phyloP scores from a whole-genome alignment of 331 rosid species.

The Ulmus americana region DNA sequence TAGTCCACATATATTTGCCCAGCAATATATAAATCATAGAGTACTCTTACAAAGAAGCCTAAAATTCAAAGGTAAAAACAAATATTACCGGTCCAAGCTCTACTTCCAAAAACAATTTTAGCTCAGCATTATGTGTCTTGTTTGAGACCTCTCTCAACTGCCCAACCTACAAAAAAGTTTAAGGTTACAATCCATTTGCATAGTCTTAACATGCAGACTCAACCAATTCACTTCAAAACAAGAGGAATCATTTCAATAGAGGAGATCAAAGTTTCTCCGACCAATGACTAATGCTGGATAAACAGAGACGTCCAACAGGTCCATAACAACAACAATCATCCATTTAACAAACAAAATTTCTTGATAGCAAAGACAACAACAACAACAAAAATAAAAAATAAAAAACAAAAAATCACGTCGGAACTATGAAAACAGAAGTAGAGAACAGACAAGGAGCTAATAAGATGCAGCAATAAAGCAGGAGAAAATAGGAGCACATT shows the following conservation, averaged over 20 bases:
- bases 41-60: conserved; percentile 3
- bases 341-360: too few relatives aligned
- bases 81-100: conserved; percentile 56
- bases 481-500: too few relatives aligned
- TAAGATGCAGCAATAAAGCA: too few relatives aligned
- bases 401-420: too few relatives aligned
- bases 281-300: neutral
- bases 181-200: conserved; percentile 5
- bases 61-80: conserved; percentile 11
- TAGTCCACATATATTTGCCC: neutral
- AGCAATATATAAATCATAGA: neutral
- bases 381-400: too few relatives aligned
- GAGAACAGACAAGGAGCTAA: too few relatives aligned
- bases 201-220: neutral
- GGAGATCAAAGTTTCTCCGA: neutral
- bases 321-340: neutral
- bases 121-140: conserved; percentile 55
- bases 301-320: neutral
- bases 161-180: conserved; percentile 51
- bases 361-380: too few relatives aligned
- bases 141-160: conserved; percentile 55
- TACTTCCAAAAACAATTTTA: conserved; percentile 68
- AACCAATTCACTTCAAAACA: neutral
- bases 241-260: neutral
- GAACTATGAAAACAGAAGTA: too few relatives aligned